phyloP scores from a whole-genome alignment of 345 rosid species.

The Salix dunnii region DNA sequence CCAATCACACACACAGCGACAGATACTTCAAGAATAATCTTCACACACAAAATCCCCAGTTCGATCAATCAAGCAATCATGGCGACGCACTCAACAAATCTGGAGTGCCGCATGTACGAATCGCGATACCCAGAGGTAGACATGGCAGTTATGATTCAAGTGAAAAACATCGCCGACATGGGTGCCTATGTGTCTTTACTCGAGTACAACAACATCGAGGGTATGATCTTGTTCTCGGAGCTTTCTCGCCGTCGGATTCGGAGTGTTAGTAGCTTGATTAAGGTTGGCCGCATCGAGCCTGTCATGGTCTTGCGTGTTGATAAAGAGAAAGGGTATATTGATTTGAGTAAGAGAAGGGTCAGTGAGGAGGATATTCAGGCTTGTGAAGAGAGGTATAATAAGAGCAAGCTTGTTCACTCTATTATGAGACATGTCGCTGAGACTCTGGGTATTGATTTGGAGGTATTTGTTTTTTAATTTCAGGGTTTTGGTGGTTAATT shows the following conservation, averaged over 20 bases:
- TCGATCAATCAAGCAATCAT: constrained; percentile 11
- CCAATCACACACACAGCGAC: background rate
- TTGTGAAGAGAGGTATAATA: constrained; percentile 94
- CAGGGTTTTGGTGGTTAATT: background rate
- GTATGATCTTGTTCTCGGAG: constrained; percentile 97
- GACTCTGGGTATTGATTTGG: constrained; percentile 78
- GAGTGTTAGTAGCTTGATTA: constrained; percentile 87
- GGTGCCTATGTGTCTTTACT: constrained; percentile 92
- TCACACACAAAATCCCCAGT: background rate
- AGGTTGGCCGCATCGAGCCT: constrained; percentile 95
- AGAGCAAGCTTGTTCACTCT: constrained; percentile 98
- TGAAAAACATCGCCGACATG: constrained; percentile 94
- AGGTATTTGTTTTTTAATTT: constrained; percentile 44
- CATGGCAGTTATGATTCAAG: constrained; percentile 99
- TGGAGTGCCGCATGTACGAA: constrained; percentile 98
- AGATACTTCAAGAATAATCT: background rate
- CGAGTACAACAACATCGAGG: constrained; percentile 96
- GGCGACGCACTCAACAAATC: constrained; percentile 63
- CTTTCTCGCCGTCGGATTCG: constrained; percentile 98
- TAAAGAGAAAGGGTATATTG: constrained; percentile 94
- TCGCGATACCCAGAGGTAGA: constrained; percentile 88
- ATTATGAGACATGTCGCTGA: constrained; percentile 98
- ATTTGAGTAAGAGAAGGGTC: constrained; percentile 90
- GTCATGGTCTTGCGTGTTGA: constrained; percentile 98
- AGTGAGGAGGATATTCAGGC: constrained; percentile 90